A percentile compares a stretch with the other conserved stretches of the same genome.
phyloP scores from a whole-genome alignment of 768 basidiomycete species.

The Tremella fuciformis region DNA sequence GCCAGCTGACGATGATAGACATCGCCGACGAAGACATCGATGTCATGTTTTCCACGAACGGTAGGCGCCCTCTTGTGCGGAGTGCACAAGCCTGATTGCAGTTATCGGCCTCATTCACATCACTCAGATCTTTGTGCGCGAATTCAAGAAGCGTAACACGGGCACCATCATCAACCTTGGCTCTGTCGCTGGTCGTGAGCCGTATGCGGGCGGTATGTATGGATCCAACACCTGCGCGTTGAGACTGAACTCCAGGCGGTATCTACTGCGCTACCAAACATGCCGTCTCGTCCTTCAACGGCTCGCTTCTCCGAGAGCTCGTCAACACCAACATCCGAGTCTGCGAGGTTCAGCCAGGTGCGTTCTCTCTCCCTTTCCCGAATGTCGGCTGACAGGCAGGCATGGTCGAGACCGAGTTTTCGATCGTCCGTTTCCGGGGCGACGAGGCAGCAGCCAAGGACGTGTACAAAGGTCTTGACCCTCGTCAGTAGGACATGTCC shows the following conservation, averaged over 20 bases:
- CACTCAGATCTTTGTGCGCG: conserved; percentile 48
- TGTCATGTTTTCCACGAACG: conserved; percentile 69
- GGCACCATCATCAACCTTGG: conserved; percentile 89
- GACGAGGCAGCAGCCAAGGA: conserved; percentile 76
- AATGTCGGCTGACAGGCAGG: conserved; percentile 46
- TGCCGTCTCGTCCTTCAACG: conserved; percentile 77
- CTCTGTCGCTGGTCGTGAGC: conserved; percentile 80
- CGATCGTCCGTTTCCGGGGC: conserved; percentile 81
- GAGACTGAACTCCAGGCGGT: conserved; percentile 54
- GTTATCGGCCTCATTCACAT: conserved; percentile 51
- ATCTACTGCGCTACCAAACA: conserved; percentile 82
- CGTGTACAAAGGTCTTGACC: conserved; percentile 85
- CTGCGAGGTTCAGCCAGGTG: conserved; percentile 89
- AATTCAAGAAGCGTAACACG: conserved; percentile 44
- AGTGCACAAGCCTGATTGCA: neutral
- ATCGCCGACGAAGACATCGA: conserved; percentile 69
- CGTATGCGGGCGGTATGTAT: conserved; percentile 69
- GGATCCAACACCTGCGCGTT: neutral
- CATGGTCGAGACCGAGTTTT: conserved; percentile 85
- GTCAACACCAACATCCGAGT: conserved; percentile 91
- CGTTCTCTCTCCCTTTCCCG: neutral
- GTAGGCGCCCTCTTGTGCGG: conserved; percentile 11
- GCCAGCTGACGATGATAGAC: conserved; percentile 10
- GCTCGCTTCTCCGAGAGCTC: conserved; percentile 75
- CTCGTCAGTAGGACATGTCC: conserved; percentile 60